Base-by-base conservation (phyloP, 352 stramenopile genomes). In the Phytophthora europaea region DNA sequence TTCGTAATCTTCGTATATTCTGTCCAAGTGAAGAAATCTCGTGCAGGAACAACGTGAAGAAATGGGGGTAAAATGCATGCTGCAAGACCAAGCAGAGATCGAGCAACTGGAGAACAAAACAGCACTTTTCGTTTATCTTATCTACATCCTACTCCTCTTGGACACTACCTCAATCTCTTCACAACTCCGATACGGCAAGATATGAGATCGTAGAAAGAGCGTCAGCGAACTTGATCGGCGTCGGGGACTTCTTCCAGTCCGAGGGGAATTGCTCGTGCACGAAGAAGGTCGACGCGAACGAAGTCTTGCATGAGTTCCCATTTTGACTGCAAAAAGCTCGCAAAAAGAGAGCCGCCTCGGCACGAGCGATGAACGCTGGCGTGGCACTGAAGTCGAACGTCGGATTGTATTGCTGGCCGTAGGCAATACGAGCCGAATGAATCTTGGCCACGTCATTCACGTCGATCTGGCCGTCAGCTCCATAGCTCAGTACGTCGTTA, bases 221-320 rank as follows among this genome's bases (percentile, higher is more conserved):
- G 16, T 65, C 58, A 3, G 58, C 58, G 45, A 33, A 65, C 57
- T 56, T 72, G 55, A 65, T 48, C 34, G 47, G 33, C 1, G 65
- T 72, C 6, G 12, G 3, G 1, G 65, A 47, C 38, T 72, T 72
- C 33, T 4, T 61, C 58, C 57, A 62, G 45, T 52, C 65, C 15
- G 16, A 23, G 15, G 65, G 65, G 33, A 72, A 65, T 33, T 43
- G 65, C 65, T 72, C 65, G 23, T 34, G 43, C n/a, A 72, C 2
- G 55, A 72, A 48, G 65, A 72, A 72, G 31, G 65, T 65, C 48
- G 65, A 43, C 43, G 65, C 31, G 45, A 61, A 72, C 0, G 15
- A 38, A 0, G 34, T 52, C 20, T 64, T 57, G 56, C 55, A 65
- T 16, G 47, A 65, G 48, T 61, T 65, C 28, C 55, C 18, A 23